Conservation (phyloP, 2,329 filamentous ascomycete species). For the Reticulascus tulasneorum region DNA sequence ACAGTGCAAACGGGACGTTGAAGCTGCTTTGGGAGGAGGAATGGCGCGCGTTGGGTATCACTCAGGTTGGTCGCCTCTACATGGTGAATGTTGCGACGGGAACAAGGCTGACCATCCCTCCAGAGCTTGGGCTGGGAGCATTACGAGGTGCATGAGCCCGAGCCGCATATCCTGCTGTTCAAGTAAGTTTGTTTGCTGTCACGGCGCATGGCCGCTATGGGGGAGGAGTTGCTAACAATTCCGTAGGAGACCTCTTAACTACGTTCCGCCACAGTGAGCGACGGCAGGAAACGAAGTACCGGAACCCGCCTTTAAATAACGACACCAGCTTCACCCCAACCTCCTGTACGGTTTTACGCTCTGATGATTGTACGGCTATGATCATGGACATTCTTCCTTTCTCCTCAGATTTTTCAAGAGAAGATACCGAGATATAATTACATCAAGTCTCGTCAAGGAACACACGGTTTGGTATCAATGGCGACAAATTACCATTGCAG, state of each 20-base stretch:
- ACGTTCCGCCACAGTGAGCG: conserved; percentile 63
- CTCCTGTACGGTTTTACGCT: too few relatives aligned
- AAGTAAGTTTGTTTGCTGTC: conserved; percentile 63
- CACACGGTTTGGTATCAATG: conserved; percentile 10
- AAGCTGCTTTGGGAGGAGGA: conserved; percentile 98
- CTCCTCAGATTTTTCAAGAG: conserved; percentile 11
- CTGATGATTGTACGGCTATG: too few relatives aligned
- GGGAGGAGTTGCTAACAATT: too few relatives aligned
- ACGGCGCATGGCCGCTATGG: not conserved
- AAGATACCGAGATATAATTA: conserved; percentile 11
- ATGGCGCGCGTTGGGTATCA: conserved; percentile 95
- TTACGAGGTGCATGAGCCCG: conserved; percentile 97
- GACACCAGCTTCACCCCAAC: too few relatives aligned
- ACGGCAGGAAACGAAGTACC: conserved; percentile 6
- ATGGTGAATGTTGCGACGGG: not conserved
- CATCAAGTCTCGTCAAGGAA: conserved; percentile 12
- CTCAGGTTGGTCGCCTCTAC: conserved; percentile 63
- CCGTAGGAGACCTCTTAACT: conserved; percentile 75
- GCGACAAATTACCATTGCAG: conserved; percentile 12
- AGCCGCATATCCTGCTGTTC: conserved; percentile 97
- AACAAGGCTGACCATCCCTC: conserved; percentile 3
- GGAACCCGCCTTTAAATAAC: too few relatives aligned
- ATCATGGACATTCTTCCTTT: conserved; percentile 22
- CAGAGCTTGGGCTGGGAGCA: conserved; percentile 99
- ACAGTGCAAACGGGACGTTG: conserved; percentile 81